A percentile compares a stretch with the other conserved stretches of the same genome.
Conservation (phyloP, 768 basidiomycete species). For the Coprinopsis marcescibilis region DNA sequence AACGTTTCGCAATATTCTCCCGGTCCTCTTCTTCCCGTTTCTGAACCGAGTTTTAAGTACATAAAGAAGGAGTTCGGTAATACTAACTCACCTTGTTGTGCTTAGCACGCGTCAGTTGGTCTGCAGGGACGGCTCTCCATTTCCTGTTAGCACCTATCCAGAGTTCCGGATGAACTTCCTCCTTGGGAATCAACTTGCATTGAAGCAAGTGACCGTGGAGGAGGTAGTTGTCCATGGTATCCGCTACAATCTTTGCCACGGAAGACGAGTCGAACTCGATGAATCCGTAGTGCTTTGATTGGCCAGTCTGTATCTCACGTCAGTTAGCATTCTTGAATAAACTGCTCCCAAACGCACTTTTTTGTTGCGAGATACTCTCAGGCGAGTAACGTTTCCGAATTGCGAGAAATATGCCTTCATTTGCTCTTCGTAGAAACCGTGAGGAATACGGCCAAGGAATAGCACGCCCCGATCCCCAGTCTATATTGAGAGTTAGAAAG, state of each 20-base stretch:
- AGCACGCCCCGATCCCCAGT: constrained; percentile 74
- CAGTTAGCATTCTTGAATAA: not conserved
- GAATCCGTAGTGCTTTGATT: constrained; percentile 96
- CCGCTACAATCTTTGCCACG: constrained; percentile 92
- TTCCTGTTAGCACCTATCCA: constrained; percentile 98
- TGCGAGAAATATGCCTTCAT: constrained; percentile 91
- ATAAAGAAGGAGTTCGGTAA: not conserved
- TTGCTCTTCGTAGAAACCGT: constrained; percentile 97
- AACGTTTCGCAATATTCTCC: constrained; percentile 53
- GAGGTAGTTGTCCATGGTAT: constrained; percentile 99
- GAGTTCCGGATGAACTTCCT: constrained; percentile 85
- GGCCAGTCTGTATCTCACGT: constrained; percentile 64
- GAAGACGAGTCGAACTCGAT: constrained; percentile 87
- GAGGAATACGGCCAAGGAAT: constrained; percentile 87
- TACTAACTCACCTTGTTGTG: constrained; percentile 73
- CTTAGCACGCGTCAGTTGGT: constrained; percentile 60
- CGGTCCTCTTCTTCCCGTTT: constrained; percentile 70
- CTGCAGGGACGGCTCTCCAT: constrained; percentile 72
- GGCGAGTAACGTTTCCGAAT: constrained; percentile 84
- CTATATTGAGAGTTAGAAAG: constrained; percentile 19
- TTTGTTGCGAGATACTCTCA: constrained; percentile 91
- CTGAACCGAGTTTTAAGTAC: constrained; percentile 31
- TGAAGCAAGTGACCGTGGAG: constrained; percentile 89
- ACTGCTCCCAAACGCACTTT: constrained; percentile 42
- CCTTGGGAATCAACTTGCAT: constrained; percentile 86